Percentiles rank a stretch among this genome's conserved stretches.
Evolutionary conservation across 768 basidiomycete genomes (phyloP).

Genomic region (Termitomyces sp.): DNA sequence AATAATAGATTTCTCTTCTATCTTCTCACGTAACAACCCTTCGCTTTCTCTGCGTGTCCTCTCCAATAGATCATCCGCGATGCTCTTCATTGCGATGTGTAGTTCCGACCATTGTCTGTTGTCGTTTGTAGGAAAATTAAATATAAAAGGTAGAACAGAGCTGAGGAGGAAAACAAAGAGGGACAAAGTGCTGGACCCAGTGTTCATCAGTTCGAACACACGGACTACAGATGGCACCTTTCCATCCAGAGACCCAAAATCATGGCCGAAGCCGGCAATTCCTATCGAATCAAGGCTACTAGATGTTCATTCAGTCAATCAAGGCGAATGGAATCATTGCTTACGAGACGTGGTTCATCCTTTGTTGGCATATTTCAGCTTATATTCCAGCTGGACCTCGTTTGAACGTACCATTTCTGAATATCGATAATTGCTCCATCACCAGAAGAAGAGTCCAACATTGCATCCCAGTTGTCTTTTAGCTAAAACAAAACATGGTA

Average conservation of each 20-base stretch:
- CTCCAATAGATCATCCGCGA: constrained; percentile 38
- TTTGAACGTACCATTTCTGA: constrained; percentile 39
- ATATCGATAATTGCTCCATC: constrained; percentile 46
- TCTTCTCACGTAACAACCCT: constrained; percentile 17
- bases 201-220: constrained; percentile 32
- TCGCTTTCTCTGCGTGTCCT: constrained; percentile 31
- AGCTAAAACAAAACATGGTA: constrained; percentile 18
- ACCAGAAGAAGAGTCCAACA: constrained; percentile 24
- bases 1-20: constrained; percentile 33
- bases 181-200: constrained; percentile 28
- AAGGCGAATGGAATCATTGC: constrained; percentile 4
- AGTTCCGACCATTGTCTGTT: constrained; percentile 28
- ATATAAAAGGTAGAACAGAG: constrained; percentile 32
- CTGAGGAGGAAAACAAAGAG: constrained; percentile 33
- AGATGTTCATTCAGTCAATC: background rate
- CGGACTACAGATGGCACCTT: constrained; percentile 38
- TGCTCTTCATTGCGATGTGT: constrained; percentile 30
- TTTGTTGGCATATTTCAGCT: constrained; percentile 14
- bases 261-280: constrained; percentile 56
- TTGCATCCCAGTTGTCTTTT: constrained; percentile 25
- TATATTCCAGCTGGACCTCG: constrained; percentile 32
- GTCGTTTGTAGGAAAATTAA: constrained; percentile 33
- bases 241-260: constrained; percentile 53
- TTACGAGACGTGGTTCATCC: constrained; percentile 48
- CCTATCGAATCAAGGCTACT: constrained; percentile 55